Evolutionary conservation across 768 basidiomycete genomes (phyloP).

Genomic region (Amanita rubescens): DNA sequence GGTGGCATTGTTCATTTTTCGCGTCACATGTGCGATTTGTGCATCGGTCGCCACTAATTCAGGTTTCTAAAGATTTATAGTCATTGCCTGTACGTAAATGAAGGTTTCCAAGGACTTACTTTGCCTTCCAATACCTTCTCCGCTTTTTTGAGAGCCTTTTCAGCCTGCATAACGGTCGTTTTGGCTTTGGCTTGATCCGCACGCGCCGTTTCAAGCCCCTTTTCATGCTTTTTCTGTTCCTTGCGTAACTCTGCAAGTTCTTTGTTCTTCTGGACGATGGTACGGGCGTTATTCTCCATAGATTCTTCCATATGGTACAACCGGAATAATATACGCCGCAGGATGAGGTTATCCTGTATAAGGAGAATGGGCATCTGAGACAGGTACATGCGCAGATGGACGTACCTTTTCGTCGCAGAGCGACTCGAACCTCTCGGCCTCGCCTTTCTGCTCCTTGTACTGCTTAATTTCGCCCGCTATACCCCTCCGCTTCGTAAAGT

Average conservation of each 20-base stretch:
- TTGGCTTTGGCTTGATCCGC: conserved; percentile 76
- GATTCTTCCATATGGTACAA: conserved; percentile 84
- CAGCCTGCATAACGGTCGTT: conserved; percentile 69
- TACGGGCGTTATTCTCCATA: conserved; percentile 63
- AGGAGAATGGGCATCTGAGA: background rate
- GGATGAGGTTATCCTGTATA: conserved; percentile 68
- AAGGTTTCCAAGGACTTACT: conserved; percentile 30
- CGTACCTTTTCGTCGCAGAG: conserved; percentile 68
- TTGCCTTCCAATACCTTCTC: conserved; percentile 85
- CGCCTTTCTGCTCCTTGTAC: conserved; percentile 94
- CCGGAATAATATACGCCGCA: conserved; percentile 80
- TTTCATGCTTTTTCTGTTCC: conserved; percentile 65
- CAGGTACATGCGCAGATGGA: conserved; percentile 6
- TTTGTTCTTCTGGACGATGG: conserved; percentile 68
- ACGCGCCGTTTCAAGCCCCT: conserved; percentile 64
- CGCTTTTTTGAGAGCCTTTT: conserved; percentile 82
- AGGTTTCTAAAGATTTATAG: conserved; percentile 52
- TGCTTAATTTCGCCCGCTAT: conserved; percentile 95
- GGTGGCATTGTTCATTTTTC: conserved; percentile 68
- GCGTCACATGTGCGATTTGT: conserved; percentile 78
- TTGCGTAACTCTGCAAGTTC: conserved; percentile 59
- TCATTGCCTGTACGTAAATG: background rate
- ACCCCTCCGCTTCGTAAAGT: conserved; percentile 89
- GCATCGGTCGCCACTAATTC: conserved; percentile 78
- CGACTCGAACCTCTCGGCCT: conserved; percentile 81